These are phyloP conservation scores for Brassica hybrid DNA, from an alignment of 441 rosid genomes.

Conservation along the genomic window DNA sequence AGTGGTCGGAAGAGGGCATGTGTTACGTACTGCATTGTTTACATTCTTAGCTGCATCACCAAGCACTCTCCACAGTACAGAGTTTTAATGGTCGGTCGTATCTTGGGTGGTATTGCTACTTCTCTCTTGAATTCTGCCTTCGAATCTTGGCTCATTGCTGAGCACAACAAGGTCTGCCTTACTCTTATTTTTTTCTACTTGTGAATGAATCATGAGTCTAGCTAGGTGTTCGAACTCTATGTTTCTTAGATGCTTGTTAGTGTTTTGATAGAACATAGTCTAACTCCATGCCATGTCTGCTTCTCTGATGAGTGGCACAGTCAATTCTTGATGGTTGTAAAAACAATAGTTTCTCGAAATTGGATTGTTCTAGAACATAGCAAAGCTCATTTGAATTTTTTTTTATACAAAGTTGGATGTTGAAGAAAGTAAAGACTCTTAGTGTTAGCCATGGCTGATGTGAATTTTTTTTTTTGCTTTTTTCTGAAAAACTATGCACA, in stretches of 20 bases:
- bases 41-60: slow-evolving; percentile 87
- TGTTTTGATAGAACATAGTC: not conserved
- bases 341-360: slow-evolving; percentile 16
- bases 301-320: not conserved
- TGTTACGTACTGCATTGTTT: slow-evolving; percentile 82
- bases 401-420: not conserved
- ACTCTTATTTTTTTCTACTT: not conserved
- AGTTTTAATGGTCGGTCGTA: slow-evolving; percentile 91
- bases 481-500: too few relatives aligned
- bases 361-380: slow-evolving; percentile 9
- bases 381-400: not conserved
- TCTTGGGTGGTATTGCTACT: slow-evolving; percentile 97
- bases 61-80: slow-evolving; percentile 94
- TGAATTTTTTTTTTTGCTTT: slow-evolving; percentile 5
- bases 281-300: not conserved
- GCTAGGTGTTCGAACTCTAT: not conserved
- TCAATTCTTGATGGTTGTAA: slow-evolving; percentile 12
- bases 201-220: not conserved
- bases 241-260: not conserved
- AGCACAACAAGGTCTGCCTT: slow-evolving; percentile 82
- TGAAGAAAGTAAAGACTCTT: slow-evolving; percentile 11
- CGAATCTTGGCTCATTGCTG: slow-evolving; percentile 99
- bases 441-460: slow-evolving; percentile 18
- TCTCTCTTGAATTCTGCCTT: slow-evolving; percentile 91
- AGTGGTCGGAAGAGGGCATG: slow-evolving; percentile 97